phyloP scores from a whole-genome alignment of 345 rosid species.

The Eucalyptus urophylla region DNA sequence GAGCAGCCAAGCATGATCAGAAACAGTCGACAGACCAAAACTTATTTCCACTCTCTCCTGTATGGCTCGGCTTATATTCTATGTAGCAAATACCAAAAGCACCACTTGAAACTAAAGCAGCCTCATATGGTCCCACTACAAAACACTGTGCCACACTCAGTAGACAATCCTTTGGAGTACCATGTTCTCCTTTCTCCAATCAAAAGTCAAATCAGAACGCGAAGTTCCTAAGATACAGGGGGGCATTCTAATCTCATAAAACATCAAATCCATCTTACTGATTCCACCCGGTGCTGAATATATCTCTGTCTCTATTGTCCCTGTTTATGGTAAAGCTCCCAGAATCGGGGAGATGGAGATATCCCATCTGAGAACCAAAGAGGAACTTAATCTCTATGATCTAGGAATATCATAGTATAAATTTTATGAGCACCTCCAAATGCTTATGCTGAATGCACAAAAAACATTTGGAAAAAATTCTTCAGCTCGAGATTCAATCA shows the following conservation, averaged over 20 bases:
- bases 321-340: neutral
- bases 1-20: neutral
- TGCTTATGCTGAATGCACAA: neutral
- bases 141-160: neutral
- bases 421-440: neutral
- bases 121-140: neutral
- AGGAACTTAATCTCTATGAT: neutral
- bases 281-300: neutral
- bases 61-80: neutral
- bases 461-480: neutral
- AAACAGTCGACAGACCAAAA: neutral
- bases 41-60: neutral
- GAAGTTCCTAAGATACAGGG: neutral
- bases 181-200: neutral
- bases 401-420: neutral
- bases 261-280: neutral
- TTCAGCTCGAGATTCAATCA: neutral
- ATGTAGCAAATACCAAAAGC: neutral
- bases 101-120: neutral
- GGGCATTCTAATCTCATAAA: neutral
- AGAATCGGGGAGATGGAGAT: neutral
- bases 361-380: neutral
- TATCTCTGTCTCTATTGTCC: neutral
- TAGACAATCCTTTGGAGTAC: neutral
- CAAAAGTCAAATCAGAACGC: neutral